These are phyloP conservation scores for Aspergillus nanangensis DNA, from an alignment of 495 filamentous ascomycete species.

Conservation along the genomic window DNA sequence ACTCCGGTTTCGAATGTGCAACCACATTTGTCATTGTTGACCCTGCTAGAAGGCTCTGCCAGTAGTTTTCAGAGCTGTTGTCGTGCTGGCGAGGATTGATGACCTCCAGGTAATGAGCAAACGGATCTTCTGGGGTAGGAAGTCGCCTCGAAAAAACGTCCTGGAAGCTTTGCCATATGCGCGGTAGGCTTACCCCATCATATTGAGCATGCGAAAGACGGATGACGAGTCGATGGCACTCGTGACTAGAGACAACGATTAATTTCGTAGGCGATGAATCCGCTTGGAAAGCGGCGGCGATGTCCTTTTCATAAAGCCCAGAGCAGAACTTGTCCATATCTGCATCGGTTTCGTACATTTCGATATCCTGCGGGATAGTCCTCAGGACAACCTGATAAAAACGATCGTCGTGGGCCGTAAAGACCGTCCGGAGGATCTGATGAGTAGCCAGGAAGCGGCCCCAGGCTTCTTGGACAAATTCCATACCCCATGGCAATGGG, in stretches of 20 bases:
- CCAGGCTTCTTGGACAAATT: too few relatives aligned
- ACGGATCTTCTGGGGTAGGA: neutral
- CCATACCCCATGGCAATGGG: too few relatives aligned
- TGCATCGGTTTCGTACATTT: neutral
- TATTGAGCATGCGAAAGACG: constrained; percentile 1
- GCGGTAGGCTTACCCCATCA: neutral
- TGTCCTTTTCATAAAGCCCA: neutral
- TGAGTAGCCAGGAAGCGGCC: neutral
- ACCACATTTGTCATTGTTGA: too few relatives aligned
- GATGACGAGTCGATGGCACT: neutral
- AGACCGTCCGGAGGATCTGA: neutral
- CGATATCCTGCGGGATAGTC: neutral
- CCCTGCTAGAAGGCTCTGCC: too few relatives aligned
- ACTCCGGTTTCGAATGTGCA: too few relatives aligned
- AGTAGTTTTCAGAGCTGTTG: too few relatives aligned
- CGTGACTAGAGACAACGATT: neutral
- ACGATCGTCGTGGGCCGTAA: neutral
- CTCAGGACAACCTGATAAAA: neutral
- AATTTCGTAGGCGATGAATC: neutral
- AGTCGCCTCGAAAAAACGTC: neutral
- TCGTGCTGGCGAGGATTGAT: too few relatives aligned
- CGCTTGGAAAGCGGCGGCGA: neutral
- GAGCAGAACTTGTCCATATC: too few relatives aligned
- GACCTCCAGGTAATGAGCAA: too few relatives aligned
- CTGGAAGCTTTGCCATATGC: neutral